Conservation (phyloP, 1,284 basidiomycete genomes). For the Anthracocystis panici-leucophaei region DNA sequence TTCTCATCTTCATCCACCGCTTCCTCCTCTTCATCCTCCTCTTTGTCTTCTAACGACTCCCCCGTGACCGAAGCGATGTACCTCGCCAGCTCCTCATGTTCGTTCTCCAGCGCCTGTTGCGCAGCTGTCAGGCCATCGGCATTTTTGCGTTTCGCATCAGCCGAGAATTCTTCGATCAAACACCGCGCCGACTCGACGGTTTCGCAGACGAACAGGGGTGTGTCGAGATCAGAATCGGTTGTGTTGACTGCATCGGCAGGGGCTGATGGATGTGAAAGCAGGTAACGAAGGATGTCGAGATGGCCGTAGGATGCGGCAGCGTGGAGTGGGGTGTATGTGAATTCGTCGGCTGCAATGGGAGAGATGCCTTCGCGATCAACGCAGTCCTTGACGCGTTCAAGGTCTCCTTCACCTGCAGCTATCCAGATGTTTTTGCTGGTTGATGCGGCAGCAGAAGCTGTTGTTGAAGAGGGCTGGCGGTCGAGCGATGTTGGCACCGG, state of each 20-base stretch:
- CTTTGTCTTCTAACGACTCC: slow-evolving; percentile 32
- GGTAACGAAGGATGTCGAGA: slow-evolving; percentile 57
- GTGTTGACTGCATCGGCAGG: slow-evolving; percentile 52
- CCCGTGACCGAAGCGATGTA: slow-evolving; percentile 59
- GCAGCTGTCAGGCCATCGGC: slow-evolving; percentile 60
- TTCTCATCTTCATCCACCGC: slow-evolving; percentile 37
- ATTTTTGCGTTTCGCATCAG: slow-evolving; percentile 59
- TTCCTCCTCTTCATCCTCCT: slow-evolving; percentile 33
- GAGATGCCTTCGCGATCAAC: slow-evolving; percentile 56
- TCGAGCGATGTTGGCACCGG: slow-evolving; percentile 41
- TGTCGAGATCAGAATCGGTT: slow-evolving; percentile 64
- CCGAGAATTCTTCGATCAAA: slow-evolving; percentile 63
- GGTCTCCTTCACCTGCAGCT: slow-evolving; percentile 66
- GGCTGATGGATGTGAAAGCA: slow-evolving; percentile 53
- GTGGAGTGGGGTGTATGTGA: slow-evolving; percentile 66
- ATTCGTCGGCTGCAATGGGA: slow-evolving; percentile 56
- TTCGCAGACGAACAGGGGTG: slow-evolving; percentile 67
- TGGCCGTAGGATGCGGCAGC: slow-evolving; percentile 67
- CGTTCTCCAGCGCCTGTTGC: slow-evolving; percentile 59
- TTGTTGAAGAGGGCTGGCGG: neutral
- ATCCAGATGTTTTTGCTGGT: slow-evolving; percentile 65
- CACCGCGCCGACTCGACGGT: slow-evolving; percentile 52
- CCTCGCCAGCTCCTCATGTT: slow-evolving; percentile 50
- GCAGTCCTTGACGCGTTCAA: slow-evolving; percentile 58
- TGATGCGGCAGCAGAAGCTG: slow-evolving; percentile 2